A percentile compares a stretch with the other conserved stretches of the same genome.
Conservation (phyloP, 2,329 filamentous ascomycete genomes). For the Aspergillus sp. region DNA sequence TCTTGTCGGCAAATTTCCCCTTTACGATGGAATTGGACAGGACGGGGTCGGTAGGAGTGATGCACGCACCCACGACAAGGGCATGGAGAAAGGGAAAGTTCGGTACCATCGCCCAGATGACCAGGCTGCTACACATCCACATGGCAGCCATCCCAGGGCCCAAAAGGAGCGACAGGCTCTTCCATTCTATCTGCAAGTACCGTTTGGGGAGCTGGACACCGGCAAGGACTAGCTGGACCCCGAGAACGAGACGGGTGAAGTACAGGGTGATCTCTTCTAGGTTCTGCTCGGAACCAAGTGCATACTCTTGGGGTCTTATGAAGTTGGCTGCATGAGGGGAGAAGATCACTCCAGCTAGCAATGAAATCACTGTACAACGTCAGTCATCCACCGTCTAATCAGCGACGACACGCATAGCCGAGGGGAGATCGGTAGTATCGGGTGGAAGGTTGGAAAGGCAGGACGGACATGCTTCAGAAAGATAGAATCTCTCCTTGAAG, state of each 20-base stretch:
- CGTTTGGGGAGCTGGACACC: constrained; percentile 84
- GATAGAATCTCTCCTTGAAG: constrained; percentile 84
- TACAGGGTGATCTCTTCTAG: constrained; percentile 75
- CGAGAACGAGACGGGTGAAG: constrained; percentile 83
- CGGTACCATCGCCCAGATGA: constrained; percentile 77
- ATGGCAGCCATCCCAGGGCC: constrained; percentile 83
- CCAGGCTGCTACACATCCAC: constrained; percentile 79
- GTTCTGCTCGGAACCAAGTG: constrained; percentile 56
- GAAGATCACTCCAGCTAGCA: constrained; percentile 75
- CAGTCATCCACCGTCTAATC: constrained; percentile 9
- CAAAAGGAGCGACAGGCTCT: constrained; percentile 69
- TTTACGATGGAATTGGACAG: constrained; percentile 89
- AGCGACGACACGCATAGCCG: too few relatives aligned
- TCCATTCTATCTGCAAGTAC: constrained; percentile 79
- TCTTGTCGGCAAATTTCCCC: constrained; percentile 88
- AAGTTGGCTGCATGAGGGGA: constrained; percentile 76
- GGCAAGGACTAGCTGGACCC: constrained; percentile 85
- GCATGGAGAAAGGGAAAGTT: constrained; percentile 73
- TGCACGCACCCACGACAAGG: constrained; percentile 76
- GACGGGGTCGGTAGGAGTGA: constrained; percentile 90
- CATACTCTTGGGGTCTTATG: constrained; percentile 75
- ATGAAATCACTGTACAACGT: constrained; percentile 68
- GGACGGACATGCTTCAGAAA: constrained; percentile 83
- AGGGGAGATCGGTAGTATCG: too few relatives aligned
- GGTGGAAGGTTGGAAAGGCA: neutral